Evolutionary conservation across 495 filamentous ascomycete species (phyloP).

Genomic region (Podospora sp.): DNA sequence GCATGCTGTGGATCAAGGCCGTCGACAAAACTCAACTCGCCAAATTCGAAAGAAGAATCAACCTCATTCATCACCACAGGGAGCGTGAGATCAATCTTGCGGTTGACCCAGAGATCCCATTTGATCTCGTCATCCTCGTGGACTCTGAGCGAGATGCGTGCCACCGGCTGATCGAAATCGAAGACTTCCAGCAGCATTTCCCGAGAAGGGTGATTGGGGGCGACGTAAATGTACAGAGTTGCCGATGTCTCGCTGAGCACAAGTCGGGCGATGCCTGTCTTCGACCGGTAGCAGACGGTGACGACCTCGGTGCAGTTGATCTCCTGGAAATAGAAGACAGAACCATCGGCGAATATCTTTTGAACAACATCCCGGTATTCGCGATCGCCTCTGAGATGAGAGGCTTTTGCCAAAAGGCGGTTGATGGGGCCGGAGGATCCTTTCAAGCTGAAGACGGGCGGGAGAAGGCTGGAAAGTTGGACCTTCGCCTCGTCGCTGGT

Average conservation of each 20-base stretch:
- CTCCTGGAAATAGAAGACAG: conserved; percentile 35
- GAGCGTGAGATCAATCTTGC: neutral
- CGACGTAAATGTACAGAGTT: conserved; percentile 40
- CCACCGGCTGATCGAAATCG: conserved; percentile 36
- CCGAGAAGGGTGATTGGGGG: conserved; percentile 15
- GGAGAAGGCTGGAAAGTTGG: conserved; percentile 6
- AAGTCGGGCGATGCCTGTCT: conserved; percentile 37
- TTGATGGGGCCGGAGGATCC: neutral
- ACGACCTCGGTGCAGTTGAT: conserved; percentile 39
- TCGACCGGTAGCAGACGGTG: conserved; percentile 35
- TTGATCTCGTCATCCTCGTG: neutral
- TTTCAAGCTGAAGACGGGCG: neutral
- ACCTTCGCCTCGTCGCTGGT: conserved; percentile 19
- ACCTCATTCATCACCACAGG: neutral
- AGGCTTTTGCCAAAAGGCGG: neutral
- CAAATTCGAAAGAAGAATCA: neutral
- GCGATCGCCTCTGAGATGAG: neutral
- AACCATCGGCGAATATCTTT: neutral
- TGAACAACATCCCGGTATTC: conserved; percentile 12
- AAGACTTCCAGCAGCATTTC: neutral
- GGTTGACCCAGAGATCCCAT: conserved; percentile 12
- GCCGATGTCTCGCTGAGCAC: conserved; percentile 29
- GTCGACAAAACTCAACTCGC: neutral
- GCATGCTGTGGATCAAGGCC: neutral
- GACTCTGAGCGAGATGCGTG: neutral